A percentile compares a stretch with the other conserved stretches of the same genome.
These are phyloP conservation scores for Pseudozyma sp. DNA, from an alignment of 1,284 basidiomycete genomes.

Conservation along the genomic window DNA sequence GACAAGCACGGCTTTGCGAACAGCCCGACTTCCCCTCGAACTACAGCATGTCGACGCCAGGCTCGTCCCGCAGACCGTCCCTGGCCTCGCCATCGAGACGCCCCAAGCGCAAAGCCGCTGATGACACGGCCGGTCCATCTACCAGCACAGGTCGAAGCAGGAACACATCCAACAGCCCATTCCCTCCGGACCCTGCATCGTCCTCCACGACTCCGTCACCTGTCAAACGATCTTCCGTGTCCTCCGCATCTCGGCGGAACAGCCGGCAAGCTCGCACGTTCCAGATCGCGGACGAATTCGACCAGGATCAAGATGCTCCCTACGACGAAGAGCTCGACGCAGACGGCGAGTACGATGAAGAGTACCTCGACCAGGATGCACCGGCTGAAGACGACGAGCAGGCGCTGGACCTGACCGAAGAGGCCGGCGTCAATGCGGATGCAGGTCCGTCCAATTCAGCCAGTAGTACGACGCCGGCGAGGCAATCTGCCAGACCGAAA, in stretches of 20 bases:
- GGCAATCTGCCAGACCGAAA: conserved; percentile 20
- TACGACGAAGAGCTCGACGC: conserved; percentile 38
- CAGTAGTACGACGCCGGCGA: conserved; percentile 5
- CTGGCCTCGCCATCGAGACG: conserved; percentile 10
- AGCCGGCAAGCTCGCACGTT: conserved; percentile 23
- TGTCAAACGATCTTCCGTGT: conserved; percentile 5
- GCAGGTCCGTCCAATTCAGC: conserved; percentile 2
- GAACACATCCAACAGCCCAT: conserved; percentile 8
- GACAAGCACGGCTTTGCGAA: neutral
- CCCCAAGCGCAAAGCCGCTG: conserved; percentile 25
- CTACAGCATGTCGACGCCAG: conserved; percentile 15
- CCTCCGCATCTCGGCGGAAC: conserved; percentile 17
- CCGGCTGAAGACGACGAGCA: conserved; percentile 8
- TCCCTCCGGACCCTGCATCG: conserved; percentile 8
- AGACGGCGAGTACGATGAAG: conserved; percentile 32
- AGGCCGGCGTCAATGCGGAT: neutral
- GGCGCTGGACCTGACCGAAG: neutral
- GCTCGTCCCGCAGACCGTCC: conserved; percentile 14
- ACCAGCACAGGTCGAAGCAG: conserved; percentile 3
- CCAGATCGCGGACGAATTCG: conserved; percentile 20
- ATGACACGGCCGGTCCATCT: conserved; percentile 5
- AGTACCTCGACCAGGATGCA: conserved; percentile 19
- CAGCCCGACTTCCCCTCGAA: neutral
- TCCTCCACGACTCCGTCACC: conserved; percentile 15
- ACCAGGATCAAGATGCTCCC: conserved; percentile 18